Evolutionary conservation across 371 early-diverging fungal genomes (phyloP).

Genomic region (Rhizomucor pusillus): DNA sequence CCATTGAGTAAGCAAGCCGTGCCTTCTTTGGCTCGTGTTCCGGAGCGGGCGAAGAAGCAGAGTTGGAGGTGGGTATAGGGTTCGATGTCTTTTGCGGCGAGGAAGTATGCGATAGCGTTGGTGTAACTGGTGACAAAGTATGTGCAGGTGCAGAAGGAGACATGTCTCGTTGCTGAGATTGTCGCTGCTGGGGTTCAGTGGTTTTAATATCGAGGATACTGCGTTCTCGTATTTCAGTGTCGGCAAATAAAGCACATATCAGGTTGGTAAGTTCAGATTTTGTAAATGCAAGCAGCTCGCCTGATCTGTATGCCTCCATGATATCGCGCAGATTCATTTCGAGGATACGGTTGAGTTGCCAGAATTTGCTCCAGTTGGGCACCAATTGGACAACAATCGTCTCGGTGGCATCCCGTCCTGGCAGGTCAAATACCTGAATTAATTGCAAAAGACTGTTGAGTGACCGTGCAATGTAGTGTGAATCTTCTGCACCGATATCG

Average conservation of each 20-base stretch:
- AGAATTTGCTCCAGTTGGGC: constrained; percentile 58
- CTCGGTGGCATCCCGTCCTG: constrained; percentile 37
- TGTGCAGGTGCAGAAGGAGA: neutral
- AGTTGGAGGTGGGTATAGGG: no score
- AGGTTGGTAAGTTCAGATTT: constrained; percentile 54
- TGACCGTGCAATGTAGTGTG: constrained; percentile 52
- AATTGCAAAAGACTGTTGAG: constrained; percentile 53
- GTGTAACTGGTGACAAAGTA: neutral
- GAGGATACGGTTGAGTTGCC: constrained; percentile 59
- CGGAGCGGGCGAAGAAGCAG: no score
- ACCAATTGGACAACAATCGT: constrained; percentile 33
- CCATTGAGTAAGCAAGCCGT: neutral
- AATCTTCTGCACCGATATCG: constrained; percentile 74
- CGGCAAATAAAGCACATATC: constrained; percentile 69
- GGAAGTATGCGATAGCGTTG: neutral
- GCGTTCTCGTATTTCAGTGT: constrained; percentile 58
- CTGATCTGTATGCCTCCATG: constrained; percentile 57
- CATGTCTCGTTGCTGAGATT: no score
- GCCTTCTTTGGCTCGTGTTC: constrained; percentile 1
- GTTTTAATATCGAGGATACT: constrained; percentile 64
- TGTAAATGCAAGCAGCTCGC: constrained; percentile 57
- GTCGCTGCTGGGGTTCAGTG: constrained; percentile 1
- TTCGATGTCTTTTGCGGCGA: no score
- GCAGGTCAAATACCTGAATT: constrained; percentile 49
- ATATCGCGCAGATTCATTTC: constrained; percentile 71